Percentiles rank a stretch among this genome's conserved stretches.
Evolutionary conservation across 2,329 filamentous ascomycete genomes (phyloP).

Genomic region (Plectosphaerella sp.): DNA sequence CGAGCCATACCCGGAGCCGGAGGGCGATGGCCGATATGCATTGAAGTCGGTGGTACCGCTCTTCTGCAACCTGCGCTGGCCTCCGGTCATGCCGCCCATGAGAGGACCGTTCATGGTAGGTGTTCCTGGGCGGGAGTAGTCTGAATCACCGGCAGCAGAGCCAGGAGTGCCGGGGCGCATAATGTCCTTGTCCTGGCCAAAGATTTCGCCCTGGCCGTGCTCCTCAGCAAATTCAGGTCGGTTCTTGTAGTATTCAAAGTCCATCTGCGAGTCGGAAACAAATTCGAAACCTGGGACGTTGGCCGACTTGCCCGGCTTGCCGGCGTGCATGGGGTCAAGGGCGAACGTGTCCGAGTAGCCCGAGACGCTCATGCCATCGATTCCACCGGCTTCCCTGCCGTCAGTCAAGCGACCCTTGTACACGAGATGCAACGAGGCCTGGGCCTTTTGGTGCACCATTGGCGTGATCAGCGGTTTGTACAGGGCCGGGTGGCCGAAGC

Average conservation of each 20-base stretch:
- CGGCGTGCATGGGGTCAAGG: conserved; percentile 70
- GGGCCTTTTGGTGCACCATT: conserved; percentile 90
- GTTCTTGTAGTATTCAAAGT: conserved; percentile 91
- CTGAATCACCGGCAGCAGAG: conserved; percentile 41
- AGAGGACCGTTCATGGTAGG: conserved; percentile 33
- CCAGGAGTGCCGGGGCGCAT: conserved; percentile 58
- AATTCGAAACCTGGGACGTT: conserved; percentile 76
- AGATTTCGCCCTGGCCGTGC: conserved; percentile 72
- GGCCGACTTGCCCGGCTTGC: conserved; percentile 40
- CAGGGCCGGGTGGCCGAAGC: conserved; percentile 87
- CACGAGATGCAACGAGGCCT: conserved; percentile 78
- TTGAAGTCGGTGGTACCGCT: conserved; percentile 13
- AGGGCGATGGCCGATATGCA: conserved; percentile 7
- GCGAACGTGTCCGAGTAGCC: conserved; percentile 80
- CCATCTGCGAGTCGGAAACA: conserved; percentile 79
- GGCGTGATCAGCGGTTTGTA: conserved; percentile 88
- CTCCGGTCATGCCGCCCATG: conserved; percentile 19
- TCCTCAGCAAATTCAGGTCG: conserved; percentile 82
- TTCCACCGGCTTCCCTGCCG: conserved; percentile 53
- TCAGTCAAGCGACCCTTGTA: conserved; percentile 78
- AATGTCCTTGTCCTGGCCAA: conserved; percentile 55
- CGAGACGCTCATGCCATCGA: conserved; percentile 54
- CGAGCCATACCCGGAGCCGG: conserved; percentile 13
- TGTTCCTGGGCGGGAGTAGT: conserved; percentile 45
- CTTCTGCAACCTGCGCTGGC: conserved; percentile 1